Percentiles rank a stretch among this genome's conserved stretches.
phyloP scores from a whole-genome alignment of 768 basidiomycete species.

The Rhizopogon sp. region DNA sequence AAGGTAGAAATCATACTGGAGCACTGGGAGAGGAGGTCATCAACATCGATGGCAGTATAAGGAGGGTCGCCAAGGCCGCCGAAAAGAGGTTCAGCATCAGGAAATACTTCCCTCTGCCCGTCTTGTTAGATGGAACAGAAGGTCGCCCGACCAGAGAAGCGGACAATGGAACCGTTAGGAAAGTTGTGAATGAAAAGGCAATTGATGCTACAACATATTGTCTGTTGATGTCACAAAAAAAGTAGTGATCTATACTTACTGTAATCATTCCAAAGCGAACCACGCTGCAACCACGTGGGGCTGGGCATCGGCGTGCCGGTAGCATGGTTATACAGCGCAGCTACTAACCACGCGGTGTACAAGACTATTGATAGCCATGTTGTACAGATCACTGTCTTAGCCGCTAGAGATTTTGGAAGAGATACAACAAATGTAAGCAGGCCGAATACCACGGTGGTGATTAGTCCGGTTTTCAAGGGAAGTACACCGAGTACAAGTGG shows the following conservation, averaged over 20 bases:
- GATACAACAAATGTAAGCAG: slow-evolving; percentile 46
- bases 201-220: slow-evolving; percentile 40
- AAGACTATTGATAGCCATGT: slow-evolving; percentile 55
- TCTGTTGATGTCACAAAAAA: background rate
- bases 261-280: slow-evolving; percentile 58
- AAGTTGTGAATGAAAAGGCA: slow-evolving; percentile 62
- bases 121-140: slow-evolving; percentile 27
- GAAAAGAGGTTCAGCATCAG: slow-evolving; percentile 49
- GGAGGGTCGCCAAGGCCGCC: slow-evolving; percentile 38
- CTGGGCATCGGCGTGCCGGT: slow-evolving; percentile 36
- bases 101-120: slow-evolving; percentile 51
- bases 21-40: slow-evolving; percentile 42
- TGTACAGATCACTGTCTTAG: slow-evolving; percentile 48
- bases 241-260: slow-evolving; percentile 37
- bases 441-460: slow-evolving; percentile 37
- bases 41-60: slow-evolving; percentile 56
- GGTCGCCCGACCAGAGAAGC: slow-evolving; percentile 45
- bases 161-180: slow-evolving; percentile 62
- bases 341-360: slow-evolving; percentile 59
- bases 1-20: slow-evolving; percentile 29
- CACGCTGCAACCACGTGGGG: slow-evolving; percentile 34
- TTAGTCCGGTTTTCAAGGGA: slow-evolving; percentile 30
- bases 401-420: slow-evolving; percentile 48
- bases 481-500: slow-evolving; percentile 40
- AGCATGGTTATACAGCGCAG: slow-evolving; percentile 46